These are phyloP conservation scores for Coemansia sp. DNA, from an alignment of 192 early-diverging fungal species.

Conservation along the genomic window DNA sequence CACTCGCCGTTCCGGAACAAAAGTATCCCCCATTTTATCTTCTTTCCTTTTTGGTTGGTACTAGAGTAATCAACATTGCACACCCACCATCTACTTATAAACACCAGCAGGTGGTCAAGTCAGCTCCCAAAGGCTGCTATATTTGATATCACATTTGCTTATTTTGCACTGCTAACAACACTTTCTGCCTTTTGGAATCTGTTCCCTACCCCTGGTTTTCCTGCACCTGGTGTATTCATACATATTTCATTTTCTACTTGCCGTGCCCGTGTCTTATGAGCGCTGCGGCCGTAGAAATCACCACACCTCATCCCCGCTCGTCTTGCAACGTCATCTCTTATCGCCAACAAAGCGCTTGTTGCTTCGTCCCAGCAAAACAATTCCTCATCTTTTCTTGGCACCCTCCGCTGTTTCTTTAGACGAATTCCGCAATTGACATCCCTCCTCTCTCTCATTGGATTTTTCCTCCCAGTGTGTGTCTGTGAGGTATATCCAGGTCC, in stretches of 20 bases:
- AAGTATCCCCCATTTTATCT: too few species aligned
- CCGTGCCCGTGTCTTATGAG: background rate
- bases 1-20: background rate
- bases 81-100: too few species aligned
- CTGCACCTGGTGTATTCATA: background rate
- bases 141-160: too few species aligned
- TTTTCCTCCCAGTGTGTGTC: too few species aligned
- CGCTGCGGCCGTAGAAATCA: background rate
- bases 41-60: too few species aligned
- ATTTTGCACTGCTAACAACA: background rate
- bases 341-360: background rate
- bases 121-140: too few species aligned
- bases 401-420: background rate
- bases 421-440: slow-evolving; percentile 1
- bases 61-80: too few species aligned
- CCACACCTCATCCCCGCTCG: background rate
- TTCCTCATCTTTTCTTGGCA: slow-evolving; percentile 6
- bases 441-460: background rate
- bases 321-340: background rate
- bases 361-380: background rate
- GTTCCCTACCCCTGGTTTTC: background rate
- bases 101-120: too few species aligned
- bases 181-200: background rate
- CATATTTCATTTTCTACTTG: background rate
- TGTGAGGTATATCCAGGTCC: too few species aligned